Evolutionary conservation across 352 stramenopile species (phyloP).

Genomic region (Globisporangium radiosum): DNA sequence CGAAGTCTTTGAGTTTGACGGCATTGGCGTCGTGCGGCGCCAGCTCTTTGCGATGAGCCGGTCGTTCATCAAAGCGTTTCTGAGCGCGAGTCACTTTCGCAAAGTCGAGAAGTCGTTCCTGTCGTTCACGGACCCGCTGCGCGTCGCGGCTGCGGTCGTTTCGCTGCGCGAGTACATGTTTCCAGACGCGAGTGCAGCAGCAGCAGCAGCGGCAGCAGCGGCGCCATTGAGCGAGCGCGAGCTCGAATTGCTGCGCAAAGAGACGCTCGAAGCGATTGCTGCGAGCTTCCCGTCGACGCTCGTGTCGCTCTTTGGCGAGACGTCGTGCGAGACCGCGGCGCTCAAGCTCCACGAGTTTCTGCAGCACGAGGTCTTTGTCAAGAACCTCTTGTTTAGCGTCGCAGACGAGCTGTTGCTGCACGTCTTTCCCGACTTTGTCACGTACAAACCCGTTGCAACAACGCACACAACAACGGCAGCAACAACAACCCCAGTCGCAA

Average conservation of each 20-base stretch:
- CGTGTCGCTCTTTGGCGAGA: constrained; percentile 75
- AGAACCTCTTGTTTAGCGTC: constrained; percentile 80
- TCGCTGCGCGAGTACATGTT: constrained; percentile 63
- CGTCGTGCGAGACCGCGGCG: constrained; percentile 59
- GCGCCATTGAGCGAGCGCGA: constrained; percentile 19
- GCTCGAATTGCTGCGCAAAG: constrained; percentile 49
- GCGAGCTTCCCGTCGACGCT: constrained; percentile 62
- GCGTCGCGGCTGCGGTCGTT: constrained; percentile 44
- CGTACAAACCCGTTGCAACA: constrained; percentile 22
- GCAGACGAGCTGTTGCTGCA: constrained; percentile 69
- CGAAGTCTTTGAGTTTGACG: constrained; percentile 84
- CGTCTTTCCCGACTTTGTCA: constrained; percentile 61
- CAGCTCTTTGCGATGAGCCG: constrained; percentile 83
- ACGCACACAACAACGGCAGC: too few species aligned
- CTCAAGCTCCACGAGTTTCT: constrained; percentile 85
- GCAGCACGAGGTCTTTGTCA: constrained; percentile 84
- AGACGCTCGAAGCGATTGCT: constrained; percentile 65
- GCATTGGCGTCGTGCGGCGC: constrained; percentile 68
- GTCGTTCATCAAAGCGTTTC: constrained; percentile 76
- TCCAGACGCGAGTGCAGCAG: constrained; percentile 19
- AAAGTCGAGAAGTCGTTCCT: constrained; percentile 77
- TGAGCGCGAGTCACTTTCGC: constrained; percentile 74
- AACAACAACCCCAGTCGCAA: too few species aligned
- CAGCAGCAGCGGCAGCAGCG: constrained; percentile 6
- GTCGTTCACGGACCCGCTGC: constrained; percentile 71